Evolutionary conservation across 2,329 filamentous ascomycete species (phyloP), one percentile per base, ranked within the genome.

Genomic region (Fusarium beomiforme): DNA sequence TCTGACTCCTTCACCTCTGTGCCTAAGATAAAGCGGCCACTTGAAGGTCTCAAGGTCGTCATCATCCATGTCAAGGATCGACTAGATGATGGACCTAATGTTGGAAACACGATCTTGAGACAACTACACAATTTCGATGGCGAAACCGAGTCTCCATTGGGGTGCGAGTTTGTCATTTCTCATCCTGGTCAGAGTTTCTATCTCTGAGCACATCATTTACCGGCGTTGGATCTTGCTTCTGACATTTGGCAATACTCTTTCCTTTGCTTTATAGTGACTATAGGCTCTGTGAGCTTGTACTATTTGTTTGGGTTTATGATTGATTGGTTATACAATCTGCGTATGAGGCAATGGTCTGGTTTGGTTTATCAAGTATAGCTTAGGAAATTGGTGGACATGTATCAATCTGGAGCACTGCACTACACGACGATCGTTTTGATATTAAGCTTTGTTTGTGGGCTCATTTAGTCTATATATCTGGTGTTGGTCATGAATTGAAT

Each of bases 41-140:
- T 99, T 8, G 84, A 86, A 56, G 94, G 94, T 0, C 79, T 98
- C 31, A 92, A 90, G 69, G 85, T 99, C 3, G 90, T 98, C 53
- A 89, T 98, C 59, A 98, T 98, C 39, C 96, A 99, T 78, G 89
- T 98, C 77, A 99, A 99, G 79, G 95, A 98, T 71, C 91, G 88
- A 24, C 83, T 98, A 59, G 84, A 86, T 12, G 94, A 97, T 78
- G 93, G 90, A 1, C 88, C 89, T 83, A 50, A 89, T 87, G 4
- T 87, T 85, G 37, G 82, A 1, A 89, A 93, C 6, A 86, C 82
- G 4, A 97, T 98, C 37, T 75, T 96, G 24, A 78, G 84, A 65
- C 89, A 98, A 79, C 81, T 98, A 53, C 78, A 82, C 21, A 88
- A 89, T 29, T 85, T 93, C 64, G 93, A 95, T 66, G 81, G 85